Evolutionary conservation across 805 yeast genomes (phyloP).

Genomic region (Candida alai): DNA sequence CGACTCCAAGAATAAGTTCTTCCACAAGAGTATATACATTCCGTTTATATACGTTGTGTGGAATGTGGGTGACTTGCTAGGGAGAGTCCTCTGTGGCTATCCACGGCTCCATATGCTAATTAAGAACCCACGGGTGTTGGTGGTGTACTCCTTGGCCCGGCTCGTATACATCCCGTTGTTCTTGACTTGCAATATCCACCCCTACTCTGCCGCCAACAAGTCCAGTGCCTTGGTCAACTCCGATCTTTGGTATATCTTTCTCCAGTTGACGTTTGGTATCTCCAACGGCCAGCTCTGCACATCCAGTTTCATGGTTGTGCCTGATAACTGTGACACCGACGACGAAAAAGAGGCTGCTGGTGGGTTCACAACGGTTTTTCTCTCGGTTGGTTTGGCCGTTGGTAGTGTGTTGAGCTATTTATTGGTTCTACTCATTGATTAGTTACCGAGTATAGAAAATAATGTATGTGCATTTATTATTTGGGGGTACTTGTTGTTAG

Average conservation of each 20-base stretch:
- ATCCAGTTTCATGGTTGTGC: conserved; percentile 74
- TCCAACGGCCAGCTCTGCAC: conserved; percentile 86
- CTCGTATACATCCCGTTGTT: conserved; percentile 66
- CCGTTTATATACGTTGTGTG: conserved; percentile 81
- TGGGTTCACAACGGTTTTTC: conserved; percentile 80
- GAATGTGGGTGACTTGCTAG: conserved; percentile 86
- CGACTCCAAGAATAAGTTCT: conserved; percentile 33
- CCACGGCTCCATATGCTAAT: conserved; percentile 35
- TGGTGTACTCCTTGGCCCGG: conserved; percentile 55
- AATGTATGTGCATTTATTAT: too few relatives aligned
- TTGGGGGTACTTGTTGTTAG: too few relatives aligned
- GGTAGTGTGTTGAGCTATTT: conserved; percentile 78
- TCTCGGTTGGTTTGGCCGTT: conserved; percentile 70
- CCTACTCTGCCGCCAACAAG: conserved; percentile 21
- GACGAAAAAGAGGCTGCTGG: conserved; percentile 89
- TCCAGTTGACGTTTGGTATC: conserved; percentile 79
- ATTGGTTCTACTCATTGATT: conserved; percentile 6
- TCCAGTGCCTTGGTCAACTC: conserved; percentile 44
- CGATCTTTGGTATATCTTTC: conserved; percentile 61
- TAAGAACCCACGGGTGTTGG: conserved; percentile 38
- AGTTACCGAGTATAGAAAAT: background rate
- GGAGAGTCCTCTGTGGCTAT: conserved; percentile 66
- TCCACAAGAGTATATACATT: conserved; percentile 46
- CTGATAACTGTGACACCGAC: conserved; percentile 53
- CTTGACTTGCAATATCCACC: conserved; percentile 59